These are phyloP conservation scores for Marvania coccoides DNA, from an alignment of 139 green algal species.

Conservation along the genomic window DNA sequence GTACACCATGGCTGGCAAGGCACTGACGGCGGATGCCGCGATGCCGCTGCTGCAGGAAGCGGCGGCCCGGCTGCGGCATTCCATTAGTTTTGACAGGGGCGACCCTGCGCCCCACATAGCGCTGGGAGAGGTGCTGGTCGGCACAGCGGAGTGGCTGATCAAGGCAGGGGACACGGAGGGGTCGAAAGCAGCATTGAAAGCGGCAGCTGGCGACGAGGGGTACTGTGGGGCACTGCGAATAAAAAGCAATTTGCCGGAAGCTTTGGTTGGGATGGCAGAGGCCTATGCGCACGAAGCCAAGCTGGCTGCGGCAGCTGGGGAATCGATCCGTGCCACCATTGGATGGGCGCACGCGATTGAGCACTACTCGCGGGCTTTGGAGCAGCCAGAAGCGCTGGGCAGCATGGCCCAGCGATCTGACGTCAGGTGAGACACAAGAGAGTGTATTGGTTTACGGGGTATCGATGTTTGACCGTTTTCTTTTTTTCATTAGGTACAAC, in stretches of 20 bases:
- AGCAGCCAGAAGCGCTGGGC: conserved; percentile 23
- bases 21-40: conserved; percentile 13
- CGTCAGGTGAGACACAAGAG: too few species aligned
- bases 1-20: conserved; percentile 14
- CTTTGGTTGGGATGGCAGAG: conserved; percentile 38
- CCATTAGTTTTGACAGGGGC: conserved; percentile 41
- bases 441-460: too few species aligned
- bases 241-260: conserved; percentile 33
- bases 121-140: conserved; percentile 55
- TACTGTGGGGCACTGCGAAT: conserved; percentile 57
- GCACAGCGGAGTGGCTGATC: conserved; percentile 34
- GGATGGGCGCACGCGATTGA: conserved; percentile 9
- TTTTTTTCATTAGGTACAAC: conserved; percentile 65
- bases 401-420: conserved; percentile 30
- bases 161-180: background rate
- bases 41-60: conserved; percentile 44
- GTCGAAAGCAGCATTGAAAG: background rate
- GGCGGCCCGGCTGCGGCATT: conserved; percentile 25
- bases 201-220: conserved; percentile 42
- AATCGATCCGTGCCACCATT: background rate
- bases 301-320: background rate
- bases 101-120: conserved; percentile 46
- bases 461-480: too few species aligned
- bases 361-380: conserved; percentile 34
- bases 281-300: conserved; percentile 17